Base-by-base conservation (phyloP, 2,329 filamentous ascomycete genomes). In the Claviceps digitariae region DNA sequence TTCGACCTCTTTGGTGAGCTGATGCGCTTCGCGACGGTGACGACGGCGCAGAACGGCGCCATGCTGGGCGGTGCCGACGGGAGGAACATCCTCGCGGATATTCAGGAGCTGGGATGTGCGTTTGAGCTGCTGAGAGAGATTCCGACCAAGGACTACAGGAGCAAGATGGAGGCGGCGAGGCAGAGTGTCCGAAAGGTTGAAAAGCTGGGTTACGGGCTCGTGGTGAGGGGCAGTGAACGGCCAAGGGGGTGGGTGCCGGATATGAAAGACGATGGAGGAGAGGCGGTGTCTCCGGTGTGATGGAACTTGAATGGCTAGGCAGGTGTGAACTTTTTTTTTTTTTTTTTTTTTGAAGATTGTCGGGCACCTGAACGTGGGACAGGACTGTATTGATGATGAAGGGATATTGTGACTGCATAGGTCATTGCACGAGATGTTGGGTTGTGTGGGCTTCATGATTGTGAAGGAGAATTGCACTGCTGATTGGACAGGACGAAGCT, bases 1-100 rank as follows among this genome's bases (percentile, higher is more conserved):
- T 96, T 95, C 63, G 93, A 98, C 67, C 79, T 97, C 60, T 90
- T 90, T 1, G 93, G 93, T 41, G 93, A 98, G 72, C 76, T 97
- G 74, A 98, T 98, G 93, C 81, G 90, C 31, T 97, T 96, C 69
- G 90, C 89, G 0, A 93, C 95, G 50, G 90, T 90, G 6, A 82
- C 83, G 27, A 86, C 95, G 66, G 90, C 90, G 1, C 86, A 90
- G 5, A 83, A 74, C 8, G 86, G 85, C 15, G 71, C 67, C 43
- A 53, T 58, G 60, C 67, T 75, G 57, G 74, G 72, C 4, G 70
- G 71, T 45, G 51, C 58, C 23, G 61, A 62, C 52, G 60, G 59
- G 15, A 69, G 81, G 41, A 82, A 82, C 6, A 86, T 97, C 45
- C 73, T 97, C 50, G 75, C 79, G 9, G 93, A 97, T 69, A 78